A percentile compares a stretch with the other conserved stretches of the same genome.
Conservation (phyloP, 148 eudicot genomes). For the Camellia granthamiana region DNA sequence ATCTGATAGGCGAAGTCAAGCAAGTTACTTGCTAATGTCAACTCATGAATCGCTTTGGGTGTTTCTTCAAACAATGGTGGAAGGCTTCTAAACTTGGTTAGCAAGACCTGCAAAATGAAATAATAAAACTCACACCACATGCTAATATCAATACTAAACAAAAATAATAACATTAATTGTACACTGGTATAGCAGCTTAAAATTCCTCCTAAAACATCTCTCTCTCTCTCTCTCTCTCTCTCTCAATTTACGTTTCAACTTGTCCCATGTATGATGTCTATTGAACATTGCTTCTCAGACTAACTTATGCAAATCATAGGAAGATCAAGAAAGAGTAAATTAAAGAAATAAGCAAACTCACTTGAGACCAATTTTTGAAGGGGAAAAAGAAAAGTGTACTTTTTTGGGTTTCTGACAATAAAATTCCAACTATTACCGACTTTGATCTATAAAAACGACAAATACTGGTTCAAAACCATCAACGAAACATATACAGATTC, state of each 20-base stretch:
- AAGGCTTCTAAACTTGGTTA: conserved; percentile 75
- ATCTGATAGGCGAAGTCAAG: neutral
- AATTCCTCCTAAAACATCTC: neutral
- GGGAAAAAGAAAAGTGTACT: neutral
- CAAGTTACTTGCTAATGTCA: conserved; percentile 77
- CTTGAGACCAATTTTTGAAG: no score
- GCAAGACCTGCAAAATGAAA: conserved; percentile 50
- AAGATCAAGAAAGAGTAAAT: neutral
- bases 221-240: neutral
- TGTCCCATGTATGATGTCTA: neutral
- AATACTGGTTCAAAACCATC: neutral
- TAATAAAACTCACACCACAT: neutral
- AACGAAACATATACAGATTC: neutral
- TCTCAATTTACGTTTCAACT: neutral
- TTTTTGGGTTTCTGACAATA: neutral
- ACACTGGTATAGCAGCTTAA: neutral
- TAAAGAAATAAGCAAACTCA: neutral
- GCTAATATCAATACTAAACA: neutral
- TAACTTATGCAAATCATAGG: no score
- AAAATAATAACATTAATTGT: neutral
- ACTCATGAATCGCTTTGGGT: conserved; percentile 64
- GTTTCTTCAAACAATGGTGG: conserved; percentile 79
- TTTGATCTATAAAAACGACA: neutral
- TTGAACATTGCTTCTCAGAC: neutral
- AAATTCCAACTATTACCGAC: neutral